Percentiles rank a stretch among this genome's conserved stretches.
These are phyloP conservation scores for Rhizopogon parksii DNA, from an alignment of 1,284 basidiomycete species.

Conservation along the genomic window DNA sequence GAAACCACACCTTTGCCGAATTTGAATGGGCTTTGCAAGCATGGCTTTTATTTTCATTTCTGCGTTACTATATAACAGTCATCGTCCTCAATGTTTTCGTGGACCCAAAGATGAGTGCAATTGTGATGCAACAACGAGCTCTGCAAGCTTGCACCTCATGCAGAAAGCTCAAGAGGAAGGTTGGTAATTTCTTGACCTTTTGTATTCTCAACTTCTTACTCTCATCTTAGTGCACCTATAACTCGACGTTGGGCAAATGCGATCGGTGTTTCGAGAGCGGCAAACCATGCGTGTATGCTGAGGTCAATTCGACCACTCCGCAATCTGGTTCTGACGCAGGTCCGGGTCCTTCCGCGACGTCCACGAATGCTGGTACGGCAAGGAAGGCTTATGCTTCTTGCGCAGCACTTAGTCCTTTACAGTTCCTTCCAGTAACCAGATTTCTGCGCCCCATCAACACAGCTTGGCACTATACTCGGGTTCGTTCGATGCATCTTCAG, in stretches of 20 bases:
- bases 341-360: not conserved
- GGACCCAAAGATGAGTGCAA: not conserved
- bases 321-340: not conserved
- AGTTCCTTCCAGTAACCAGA: not conserved
- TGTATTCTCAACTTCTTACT: not conserved
- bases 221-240: not conserved
- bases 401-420: not conserved
- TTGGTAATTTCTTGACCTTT: not conserved
- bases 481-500: not conserved
- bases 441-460: not conserved
- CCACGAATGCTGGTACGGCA: not conserved
- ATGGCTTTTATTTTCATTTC: not conserved
- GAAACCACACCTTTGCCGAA: not conserved
- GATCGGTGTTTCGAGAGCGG: not conserved
- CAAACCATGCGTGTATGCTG: not conserved
- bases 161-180: conserved; percentile 1
- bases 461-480: not conserved
- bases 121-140: conserved; percentile 1
- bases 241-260: not conserved
- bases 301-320: not conserved
- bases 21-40: not conserved
- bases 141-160: not conserved
- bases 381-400: not conserved
- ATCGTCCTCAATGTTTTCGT: not conserved
- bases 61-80: not conserved